A percentile compares a stretch with the other conserved stretches of the same genome.
Evolutionary conservation across 176 grass and related monocot species (phyloP).

Genomic region (Aegilops longissima): DNA sequence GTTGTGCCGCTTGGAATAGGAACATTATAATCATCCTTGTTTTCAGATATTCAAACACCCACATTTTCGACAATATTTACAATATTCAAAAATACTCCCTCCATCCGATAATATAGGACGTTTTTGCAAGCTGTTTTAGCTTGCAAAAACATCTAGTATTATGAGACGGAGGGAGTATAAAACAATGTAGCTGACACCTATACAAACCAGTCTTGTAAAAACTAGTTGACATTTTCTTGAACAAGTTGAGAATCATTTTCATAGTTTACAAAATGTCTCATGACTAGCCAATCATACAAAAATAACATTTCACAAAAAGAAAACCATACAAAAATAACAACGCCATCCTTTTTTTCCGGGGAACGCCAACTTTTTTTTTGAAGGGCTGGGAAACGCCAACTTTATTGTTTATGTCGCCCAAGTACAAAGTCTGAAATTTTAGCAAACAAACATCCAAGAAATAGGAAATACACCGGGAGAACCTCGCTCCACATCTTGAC

Average conservation of each 20-base stretch:
- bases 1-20: neutral
- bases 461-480: neutral
- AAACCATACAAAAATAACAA: neutral
- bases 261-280: neutral
- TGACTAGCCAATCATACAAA: neutral
- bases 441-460: neutral
- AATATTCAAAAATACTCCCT: no score
- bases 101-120: no score
- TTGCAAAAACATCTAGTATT: no score
- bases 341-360: neutral
- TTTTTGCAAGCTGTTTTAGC: no score
- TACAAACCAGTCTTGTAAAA: no score
- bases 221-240: neutral
- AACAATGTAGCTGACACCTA: no score
- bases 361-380: no score
- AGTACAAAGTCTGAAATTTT: neutral
- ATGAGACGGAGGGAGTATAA: no score
- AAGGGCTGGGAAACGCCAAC: neutral
- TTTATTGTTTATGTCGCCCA: neutral
- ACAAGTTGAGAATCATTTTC: no score
- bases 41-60: neutral
- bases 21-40: neutral
- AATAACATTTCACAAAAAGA: neutral
- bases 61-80: no score
- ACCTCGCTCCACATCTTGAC: no score